Base-by-base conservation (phyloP, 345 rosid genomes). In the Bruguiera parviflora region DNA sequence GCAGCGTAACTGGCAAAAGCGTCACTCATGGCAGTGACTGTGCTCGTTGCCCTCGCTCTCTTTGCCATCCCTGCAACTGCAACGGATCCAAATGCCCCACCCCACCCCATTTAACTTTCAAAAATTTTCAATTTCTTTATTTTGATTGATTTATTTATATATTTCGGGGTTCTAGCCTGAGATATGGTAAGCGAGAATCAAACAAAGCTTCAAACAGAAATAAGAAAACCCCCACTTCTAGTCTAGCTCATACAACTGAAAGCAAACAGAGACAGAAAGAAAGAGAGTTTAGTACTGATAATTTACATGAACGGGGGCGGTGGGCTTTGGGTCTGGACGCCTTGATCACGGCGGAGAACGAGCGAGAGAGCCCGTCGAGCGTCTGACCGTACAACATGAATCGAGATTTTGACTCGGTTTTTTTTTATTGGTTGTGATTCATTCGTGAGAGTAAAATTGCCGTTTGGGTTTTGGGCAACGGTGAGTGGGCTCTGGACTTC, bases 1-100 rank as follows among this genome's bases (percentile, higher is more conserved):
- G 84, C 90, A 51, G 90, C 86, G 75, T 89, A 81, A 1, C 67
- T 55, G 58, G 82, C 67, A 70, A 91, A 91, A 5, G 89, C 75
- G 37, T 74, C 90, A 76, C 73, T 88, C 58, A 89, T 80, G 69
- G 88, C 76, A 24, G 72, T 29, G 31, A 78, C 69, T 2, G 86
- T 80, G 76, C 61, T 70, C 87, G 84, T 82, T 9, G 84, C 76
- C 65, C 83, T 77, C 16, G 86, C 77, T 67, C 35, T 83, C 79
- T 85, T 82, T 19, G 80, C 53, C 21, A 84, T 67, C 66, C 82
- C 92, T 72, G 84, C 80, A 70, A 77, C 74, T 67, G 32, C 5
- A 43, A 43, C 49, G 0, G 49, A 39, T 11, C 46, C 46, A 39
- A 39, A 13, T 4, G 5, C 49, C 15, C 15, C 15, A 9, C 43